Base-by-base conservation (phyloP, 2,329 filamentous ascomycete species). In the Venturia carpophila region DNA sequence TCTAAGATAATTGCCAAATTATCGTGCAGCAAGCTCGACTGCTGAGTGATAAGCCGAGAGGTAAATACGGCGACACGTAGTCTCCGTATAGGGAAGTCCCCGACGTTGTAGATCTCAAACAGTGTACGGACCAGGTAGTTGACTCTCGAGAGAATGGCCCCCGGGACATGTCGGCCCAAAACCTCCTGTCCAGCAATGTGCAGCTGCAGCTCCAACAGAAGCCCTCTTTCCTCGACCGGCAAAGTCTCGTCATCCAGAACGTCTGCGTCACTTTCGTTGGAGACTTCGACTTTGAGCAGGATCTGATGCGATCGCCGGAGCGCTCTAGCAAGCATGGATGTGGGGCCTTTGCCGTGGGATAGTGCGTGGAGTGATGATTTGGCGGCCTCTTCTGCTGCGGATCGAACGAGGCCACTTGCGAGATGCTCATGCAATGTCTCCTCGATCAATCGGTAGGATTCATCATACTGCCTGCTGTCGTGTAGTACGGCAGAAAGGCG, bases 401-500 rank as follows among this genome's bases (percentile, higher is more conserved):
- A 72, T n/a, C 78, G 73, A 34, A 90, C 74, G 1, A 82, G 78
- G 2, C 84, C 85, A 47, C 84, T 80, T 34, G 83, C 81, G 5
- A 89, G 78, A 69, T 88, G 79, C 64, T 81, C 82, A 19, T 83
- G 80, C 65, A 87, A 82, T n/a, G 90, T 83, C 19, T 83, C 62
- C 81, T 77, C 7, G 89, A 79, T 1, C 84, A 82, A 41, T 81
- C 79, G 13, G 10, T 84, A 78, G 0, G 87, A 83, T 67, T 88
- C 84, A 2, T 83, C 81, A 21, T 76, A 75, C 58, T 83, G 79
- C 5, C 83, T 83, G 17, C 78, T 74, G 0, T 77, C 73, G 68
- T 81, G 84, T 69, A 83, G 85, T 1, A 86, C 71, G 47, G 89
- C 85, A 2, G 84, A 87, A 69, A 89, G 81, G 13, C 84, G 79